Evolutionary conservation across 768 basidiomycete species (phyloP).

Genomic region (Suillus brevipes): DNA sequence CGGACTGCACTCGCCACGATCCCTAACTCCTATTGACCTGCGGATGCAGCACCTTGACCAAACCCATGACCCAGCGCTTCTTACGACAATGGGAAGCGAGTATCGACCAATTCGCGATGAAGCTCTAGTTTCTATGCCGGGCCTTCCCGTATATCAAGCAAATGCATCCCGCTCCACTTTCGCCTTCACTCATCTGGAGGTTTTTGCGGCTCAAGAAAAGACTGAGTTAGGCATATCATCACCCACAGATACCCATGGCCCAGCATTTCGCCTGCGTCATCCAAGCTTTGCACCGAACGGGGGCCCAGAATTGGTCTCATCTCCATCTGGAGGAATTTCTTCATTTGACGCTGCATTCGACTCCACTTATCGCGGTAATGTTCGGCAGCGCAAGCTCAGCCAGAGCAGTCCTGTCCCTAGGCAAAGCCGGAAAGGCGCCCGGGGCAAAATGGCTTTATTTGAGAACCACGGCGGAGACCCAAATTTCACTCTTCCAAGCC

Average conservation of each 20-base stretch:
- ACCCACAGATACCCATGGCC: slow-evolving; percentile 33
- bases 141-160: slow-evolving; percentile 71
- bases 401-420: slow-evolving; percentile 75
- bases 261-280: slow-evolving; percentile 15
- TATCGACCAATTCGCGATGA: slow-evolving; percentile 30
- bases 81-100: slow-evolving; percentile 29
- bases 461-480: slow-evolving; percentile 58
- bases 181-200: slow-evolving; percentile 76
- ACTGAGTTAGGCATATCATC: slow-evolving; percentile 57
- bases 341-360: slow-evolving; percentile 17
- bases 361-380: slow-evolving; percentile 24
- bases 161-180: slow-evolving; percentile 58
- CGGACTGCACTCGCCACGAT: slow-evolving; percentile 3
- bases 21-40: slow-evolving; percentile 31
- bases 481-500: slow-evolving; percentile 46
- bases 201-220: slow-evolving; percentile 73
- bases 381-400: slow-evolving; percentile 84
- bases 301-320: slow-evolving; percentile 9
- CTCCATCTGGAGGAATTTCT: slow-evolving; percentile 4
- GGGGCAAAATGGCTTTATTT: slow-evolving; percentile 90
- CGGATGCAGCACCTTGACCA: slow-evolving; percentile 40
- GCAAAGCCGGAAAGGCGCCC: slow-evolving; percentile 53
- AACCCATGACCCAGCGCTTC: slow-evolving; percentile 50
- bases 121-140: slow-evolving; percentile 35
- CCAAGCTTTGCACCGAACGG: slow-evolving; percentile 17